These are phyloP conservation scores for Wickerhamiella azyma DNA, from an alignment of 805 yeast species.

Conservation along the genomic window DNA sequence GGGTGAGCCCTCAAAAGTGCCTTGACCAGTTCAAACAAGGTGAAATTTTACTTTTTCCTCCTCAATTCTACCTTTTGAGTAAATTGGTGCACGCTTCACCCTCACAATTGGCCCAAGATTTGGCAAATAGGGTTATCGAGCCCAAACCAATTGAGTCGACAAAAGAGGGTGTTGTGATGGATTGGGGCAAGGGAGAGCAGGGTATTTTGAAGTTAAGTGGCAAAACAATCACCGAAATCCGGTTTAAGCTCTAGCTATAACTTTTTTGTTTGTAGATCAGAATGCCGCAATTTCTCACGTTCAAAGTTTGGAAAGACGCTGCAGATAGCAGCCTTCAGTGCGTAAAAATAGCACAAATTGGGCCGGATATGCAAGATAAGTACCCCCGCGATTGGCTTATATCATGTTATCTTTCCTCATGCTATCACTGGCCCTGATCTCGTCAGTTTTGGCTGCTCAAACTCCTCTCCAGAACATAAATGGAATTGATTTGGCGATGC, in stretches of 20 bases:
- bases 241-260: background rate
- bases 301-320: background rate
- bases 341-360: too few relatives aligned
- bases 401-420: background rate
- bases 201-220: conserved; percentile 11
- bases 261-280: background rate
- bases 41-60: conserved; percentile 20
- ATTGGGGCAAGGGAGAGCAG: conserved; percentile 21
- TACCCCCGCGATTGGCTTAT: background rate
- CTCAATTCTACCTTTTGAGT: conserved; percentile 22
- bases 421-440: background rate
- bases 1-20: conserved; percentile 21
- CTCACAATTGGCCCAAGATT: conserved; percentile 5
- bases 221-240: background rate
- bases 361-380: too few relatives aligned
- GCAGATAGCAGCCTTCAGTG: background rate
- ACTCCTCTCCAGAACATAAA: background rate
- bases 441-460: conserved; percentile 1
- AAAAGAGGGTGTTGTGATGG: conserved; percentile 17
- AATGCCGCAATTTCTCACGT: background rate
- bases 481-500: background rate
- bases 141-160: conserved; percentile 15
- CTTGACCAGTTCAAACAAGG: conserved; percentile 16
- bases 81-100: conserved; percentile 12
- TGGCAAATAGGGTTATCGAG: conserved; percentile 14